phyloP scores from a whole-genome alignment of 768 basidiomycete species.

The Phylloporus arenicola region DNA sequence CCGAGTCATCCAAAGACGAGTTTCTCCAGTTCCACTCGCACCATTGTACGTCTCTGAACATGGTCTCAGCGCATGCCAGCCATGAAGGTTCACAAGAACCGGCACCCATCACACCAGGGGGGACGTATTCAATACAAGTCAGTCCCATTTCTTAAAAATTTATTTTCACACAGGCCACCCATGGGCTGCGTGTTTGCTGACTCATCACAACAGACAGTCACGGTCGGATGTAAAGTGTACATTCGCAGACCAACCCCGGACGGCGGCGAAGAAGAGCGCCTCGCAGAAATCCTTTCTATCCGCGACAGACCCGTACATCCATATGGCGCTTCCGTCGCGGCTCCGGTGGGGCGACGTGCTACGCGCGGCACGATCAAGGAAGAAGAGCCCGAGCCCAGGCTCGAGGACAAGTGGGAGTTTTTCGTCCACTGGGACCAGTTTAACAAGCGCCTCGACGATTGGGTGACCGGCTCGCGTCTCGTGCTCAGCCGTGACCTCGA shows the following conservation, averaged over 20 bases:
- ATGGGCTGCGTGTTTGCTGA: conserved; percentile 20
- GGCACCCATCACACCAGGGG: conserved; percentile 65
- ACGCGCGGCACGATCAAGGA: conserved; percentile 36
- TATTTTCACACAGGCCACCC: conserved; percentile 21
- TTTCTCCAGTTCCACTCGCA: conserved; percentile 3
- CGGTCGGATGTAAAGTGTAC: conserved; percentile 94
- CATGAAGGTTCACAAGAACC: conserved; percentile 41
- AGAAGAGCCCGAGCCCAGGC: conserved; percentile 48
- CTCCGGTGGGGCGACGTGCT: conserved; percentile 32
- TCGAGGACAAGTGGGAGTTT: conserved; percentile 83
- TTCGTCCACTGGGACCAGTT: conserved; percentile 99
- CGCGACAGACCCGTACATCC: conserved; percentile 74
- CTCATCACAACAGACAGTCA: conserved; percentile 60
- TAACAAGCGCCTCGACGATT: conserved; percentile 98
- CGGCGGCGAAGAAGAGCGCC: conserved; percentile 78
- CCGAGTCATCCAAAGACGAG: conserved; percentile 3
- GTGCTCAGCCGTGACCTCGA: conserved; percentile 83
- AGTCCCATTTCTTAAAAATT: conserved; percentile 23
- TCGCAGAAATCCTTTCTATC: conserved; percentile 94
- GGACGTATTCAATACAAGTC: conserved; percentile 73
- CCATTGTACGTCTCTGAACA: conserved; percentile 6
- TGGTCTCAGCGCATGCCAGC: conserved; percentile 30
- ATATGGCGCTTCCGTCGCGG: conserved; percentile 35
- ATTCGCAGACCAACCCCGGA: conserved; percentile 74
- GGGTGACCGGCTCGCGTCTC: conserved; percentile 87